Base-by-base conservation (phyloP, 805 yeast species). In the Schwanniomyces polymorphus region DNA sequence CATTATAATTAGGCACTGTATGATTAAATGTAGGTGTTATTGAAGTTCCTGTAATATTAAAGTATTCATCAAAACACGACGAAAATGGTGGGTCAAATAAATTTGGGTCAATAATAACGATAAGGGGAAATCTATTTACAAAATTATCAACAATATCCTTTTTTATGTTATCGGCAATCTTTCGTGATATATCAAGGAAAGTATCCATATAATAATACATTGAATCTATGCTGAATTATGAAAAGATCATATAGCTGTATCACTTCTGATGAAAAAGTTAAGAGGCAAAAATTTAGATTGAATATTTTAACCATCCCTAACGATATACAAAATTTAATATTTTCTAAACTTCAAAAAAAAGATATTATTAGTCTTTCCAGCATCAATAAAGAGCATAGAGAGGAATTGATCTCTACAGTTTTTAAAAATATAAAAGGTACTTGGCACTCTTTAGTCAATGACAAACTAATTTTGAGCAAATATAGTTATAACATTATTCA, bases 71-170 rank as follows among this genome's bases (percentile, higher is more conserved):
- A 21, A 57, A 51, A 7, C 54, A 53, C 38, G 43, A 47, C 12
- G 56, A 49, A 45, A 64, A 64, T 7, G 69, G 69, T n/a, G 64
- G 68, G 27, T 53, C 57, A 42, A 51, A 61, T 12, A 50, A 46
- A 16, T 59, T 62, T 9, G 67, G 67, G 41, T 54, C 47, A 4
- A 56, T 31, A 5, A 60, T 47, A 16, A 60, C 43, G 7, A 53
- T n/a, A 8, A 60, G 27, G 31, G 41, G 41, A 38, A 18, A 38
- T 16, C 26, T 38, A 26, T 26, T 3, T 10, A 38, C 12, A 26
- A 38, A 38, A 38, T 38, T 38, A 38, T 38, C 41, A 10, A n/a
- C 21, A 38, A 25, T 38, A 38, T 38, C 41, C 23, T 38, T 38
- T 26, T 38, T 25, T 18, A 26, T 38, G 16, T 38, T 38, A 25